These are phyloP conservation scores for Eragrostis tef DNA, from an alignment of 202 grass and related monocot genomes.

Conservation along the genomic window DNA sequence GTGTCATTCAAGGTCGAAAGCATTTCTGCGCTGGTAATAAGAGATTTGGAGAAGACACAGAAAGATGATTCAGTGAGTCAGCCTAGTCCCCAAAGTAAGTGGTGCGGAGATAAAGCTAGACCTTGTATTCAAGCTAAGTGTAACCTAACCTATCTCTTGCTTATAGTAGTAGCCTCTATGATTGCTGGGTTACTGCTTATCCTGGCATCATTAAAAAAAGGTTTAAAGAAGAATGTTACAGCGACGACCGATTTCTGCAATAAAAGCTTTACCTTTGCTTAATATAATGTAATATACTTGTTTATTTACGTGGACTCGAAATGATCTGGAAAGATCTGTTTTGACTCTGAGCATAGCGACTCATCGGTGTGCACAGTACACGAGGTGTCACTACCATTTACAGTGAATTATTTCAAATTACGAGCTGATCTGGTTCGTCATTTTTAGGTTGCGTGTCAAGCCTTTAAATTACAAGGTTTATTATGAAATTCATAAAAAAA, in stretches of 20 bases:
- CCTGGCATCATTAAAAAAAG: slow-evolving; percentile 9
- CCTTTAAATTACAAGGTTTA: too few species aligned
- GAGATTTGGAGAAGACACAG: not conserved
- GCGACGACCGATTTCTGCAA: not conserved
- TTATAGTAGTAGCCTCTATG: not conserved
- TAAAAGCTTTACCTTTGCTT: slow-evolving; percentile 5
- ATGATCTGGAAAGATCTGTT: slow-evolving; percentile 1
- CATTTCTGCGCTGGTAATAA: not conserved
- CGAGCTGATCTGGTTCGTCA: too few species aligned
- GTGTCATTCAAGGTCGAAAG: slow-evolving; percentile 22
- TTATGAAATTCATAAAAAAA: too few species aligned
- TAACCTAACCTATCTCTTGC: not conserved
- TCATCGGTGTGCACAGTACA: too few species aligned
- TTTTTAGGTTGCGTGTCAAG: too few species aligned
- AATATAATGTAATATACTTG: slow-evolving; percentile 4
- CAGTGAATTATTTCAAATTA: not conserved
- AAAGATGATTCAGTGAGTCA: not conserved
- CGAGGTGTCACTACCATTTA: too few species aligned
- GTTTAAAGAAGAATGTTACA: not conserved
- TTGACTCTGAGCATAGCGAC: not conserved
- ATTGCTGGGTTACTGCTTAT: slow-evolving; percentile 20
- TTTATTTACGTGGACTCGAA: not conserved
- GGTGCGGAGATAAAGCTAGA: slow-evolving; percentile 9
- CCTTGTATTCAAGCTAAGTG: slow-evolving; percentile 27
- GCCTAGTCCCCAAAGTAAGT: slow-evolving; percentile 27